Evolutionary conservation across 768 basidiomycete species (phyloP), one percentile per base, ranked within the genome.

Genomic region (Serendipita sp.): DNA sequence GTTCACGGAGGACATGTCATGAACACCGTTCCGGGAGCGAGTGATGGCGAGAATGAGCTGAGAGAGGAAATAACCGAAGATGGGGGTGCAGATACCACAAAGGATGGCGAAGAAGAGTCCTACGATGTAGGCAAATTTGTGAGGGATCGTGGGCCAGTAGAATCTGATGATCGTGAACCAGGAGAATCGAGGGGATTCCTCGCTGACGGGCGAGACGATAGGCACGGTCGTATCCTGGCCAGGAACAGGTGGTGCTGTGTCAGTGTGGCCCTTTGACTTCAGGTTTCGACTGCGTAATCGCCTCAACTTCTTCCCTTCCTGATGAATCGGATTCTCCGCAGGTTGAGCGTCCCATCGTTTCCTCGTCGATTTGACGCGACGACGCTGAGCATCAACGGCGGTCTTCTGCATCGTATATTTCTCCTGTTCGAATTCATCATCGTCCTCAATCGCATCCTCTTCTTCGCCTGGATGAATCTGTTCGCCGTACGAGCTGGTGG

Each of bases 21-120:
- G 76, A 0, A 85, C 89, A 60, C 85, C 83, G 11, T 58, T 34
- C 1, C 53, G 53, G 11, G 53, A 58, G 67, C 76, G 79, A 41
- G 86, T 85, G 14, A 90, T 83, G 65, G 87, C 79, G 70, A 81
- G 86, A 62, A 95, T 79, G 14, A 98, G 80, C 5, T 79, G 79
- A 7, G 91, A 88, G 68, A 96, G 83, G 66, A 93, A 79, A 76
- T 79, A 90, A 1, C 95, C 93, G 78, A 97, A 99, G 48, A 97
- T 64, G 2, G 96, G 95, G 0, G 92, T 96, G 77, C 88, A 82
- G 2, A 88, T 80, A 22, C 96, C 95, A 66, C 83, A 86, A 61
- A 81, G 72, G 43, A 91, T 65, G 63, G 85, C 85, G n/a, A 81
- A 69, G 63, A 83, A 2, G 26, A 95, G 75, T 17, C 93, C 93